Evolutionary conservation across 2,329 filamentous ascomycete species (phyloP), one percentile per base, ranked within the genome.

Genomic region (Pseudopithomyces chartarum): DNA sequence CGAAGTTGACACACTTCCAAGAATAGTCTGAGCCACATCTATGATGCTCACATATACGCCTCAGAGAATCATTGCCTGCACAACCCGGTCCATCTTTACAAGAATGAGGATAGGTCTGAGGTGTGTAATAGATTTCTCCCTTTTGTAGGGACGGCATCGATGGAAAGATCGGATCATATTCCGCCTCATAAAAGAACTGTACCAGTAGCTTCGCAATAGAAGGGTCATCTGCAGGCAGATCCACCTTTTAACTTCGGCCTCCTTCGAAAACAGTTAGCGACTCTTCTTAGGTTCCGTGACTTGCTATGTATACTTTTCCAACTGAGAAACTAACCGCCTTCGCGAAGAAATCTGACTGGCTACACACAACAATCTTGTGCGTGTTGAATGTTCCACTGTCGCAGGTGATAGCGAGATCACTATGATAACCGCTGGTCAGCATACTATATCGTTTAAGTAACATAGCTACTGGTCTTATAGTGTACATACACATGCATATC

Each of bases 281-380:
- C 5, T 3, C 11, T 15, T 38, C 34, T 5, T 3, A 26, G 17
- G 8, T 12, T 13, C 13, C 7, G 6, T 5, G 13, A 12, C 11
- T 38, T 38, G 3, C 5, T 11, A 38, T 4, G 26, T 22, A 39
- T 51, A 57, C 61, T 53, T 60, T 51, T 29, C 57, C 61, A 13
- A 42, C 49, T 5, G 23, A 2, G 36, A 61, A 61, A 2, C 22
- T 58, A 3, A 53, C 46, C n/a, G 62, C 56, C 13, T 47, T 46
- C 4, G 48, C 44, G 34, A 66, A 65, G 43, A 61, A 63, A 2
- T 51, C 57, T 10, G 47, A 55, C n/a, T 39, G 55, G 4, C 29
- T 23, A 38, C 58, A 65, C 6, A 65, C 53, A 1, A 65, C 54
- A 0, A 23, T 33, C 44, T 61, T 63, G 48, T 66, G 64, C 11